Conservation (phyloP, 148 eudicot species). For the Vaccinium macrocarpon region DNA sequence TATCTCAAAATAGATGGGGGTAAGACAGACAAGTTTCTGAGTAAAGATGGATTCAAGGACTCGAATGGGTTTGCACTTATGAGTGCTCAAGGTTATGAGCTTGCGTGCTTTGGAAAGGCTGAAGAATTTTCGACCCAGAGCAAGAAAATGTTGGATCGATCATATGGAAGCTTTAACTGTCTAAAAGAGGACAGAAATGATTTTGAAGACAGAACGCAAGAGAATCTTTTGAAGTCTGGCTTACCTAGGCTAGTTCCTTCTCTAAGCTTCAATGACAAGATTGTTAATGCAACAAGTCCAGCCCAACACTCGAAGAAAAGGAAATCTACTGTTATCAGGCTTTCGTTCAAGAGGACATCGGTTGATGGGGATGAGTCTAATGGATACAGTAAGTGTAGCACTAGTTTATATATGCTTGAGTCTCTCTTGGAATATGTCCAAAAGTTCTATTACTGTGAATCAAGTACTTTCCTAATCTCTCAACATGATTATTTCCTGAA, state of each 20-base stretch:
- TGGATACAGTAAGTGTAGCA: slow-evolving; percentile 37
- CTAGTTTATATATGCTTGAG: neutral
- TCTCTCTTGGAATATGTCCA: neutral
- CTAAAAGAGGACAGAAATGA: slow-evolving; percentile 36
- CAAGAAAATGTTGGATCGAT: slow-evolving; percentile 43
- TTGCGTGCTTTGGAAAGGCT: slow-evolving; percentile 33
- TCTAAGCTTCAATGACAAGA: slow-evolving; percentile 50
- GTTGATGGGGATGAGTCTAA: slow-evolving; percentile 54
- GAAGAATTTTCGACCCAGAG: slow-evolving; percentile 39
- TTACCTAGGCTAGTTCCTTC: slow-evolving; percentile 45
- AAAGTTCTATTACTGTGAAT: neutral
- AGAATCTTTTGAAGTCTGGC: slow-evolving; percentile 44
- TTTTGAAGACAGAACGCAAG: slow-evolving; percentile 34
- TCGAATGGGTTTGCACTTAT: slow-evolving; percentile 21
- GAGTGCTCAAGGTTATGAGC: slow-evolving; percentile 32
- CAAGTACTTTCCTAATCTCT: neutral
- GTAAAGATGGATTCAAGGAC: slow-evolving; percentile 33
- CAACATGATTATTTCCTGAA: neutral
- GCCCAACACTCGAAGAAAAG: slow-evolving; percentile 37
- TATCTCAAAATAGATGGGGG: slow-evolving; percentile 43
- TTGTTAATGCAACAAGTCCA: slow-evolving; percentile 21
- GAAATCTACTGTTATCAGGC: slow-evolving; percentile 61
- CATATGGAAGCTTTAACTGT: slow-evolving; percentile 47
- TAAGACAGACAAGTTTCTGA: slow-evolving; percentile 24
- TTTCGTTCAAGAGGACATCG: slow-evolving; percentile 66